Evolutionary conservation across 805 yeast genomes (phyloP), one percentile per base, ranked within the genome.

Genomic region (Tetrapisispora taiwanensis): DNA sequence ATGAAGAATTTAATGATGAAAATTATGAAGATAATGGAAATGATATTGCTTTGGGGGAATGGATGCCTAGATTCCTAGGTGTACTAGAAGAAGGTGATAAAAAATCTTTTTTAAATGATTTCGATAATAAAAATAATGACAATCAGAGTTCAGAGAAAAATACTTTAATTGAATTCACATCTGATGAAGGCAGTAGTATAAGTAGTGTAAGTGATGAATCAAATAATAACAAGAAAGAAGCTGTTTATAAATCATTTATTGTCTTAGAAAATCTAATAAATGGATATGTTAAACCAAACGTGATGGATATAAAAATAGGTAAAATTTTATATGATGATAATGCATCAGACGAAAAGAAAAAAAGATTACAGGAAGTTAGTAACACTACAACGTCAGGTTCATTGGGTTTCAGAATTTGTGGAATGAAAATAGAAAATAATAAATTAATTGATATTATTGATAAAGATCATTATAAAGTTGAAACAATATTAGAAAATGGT

Each of bases 291-390:
- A 63, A 67, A 38, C 97, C 97, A 0, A 75, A 83, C 44, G 72
- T 92, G 1, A 55, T 90, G 49, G 98, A 90, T 59, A 75, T 90
- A 39, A 90, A 90, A 59, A 68, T 90, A 3, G 98, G 98, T 0
- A 62, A 77, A 6, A 56, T 71, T 9, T 64, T 90, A 31, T 78
- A 81, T 53, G 97, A 90, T 60, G 76, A 71, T 6, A 52, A 55
- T 13, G 78, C 85, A 1, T 48, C 74, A 3, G 57, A 51, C 0
- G 95, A 78, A 26, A 90, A 92, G 55, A 69, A 63, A 14, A 63
- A 63, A 41, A 61, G 97, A 35, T 64, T 90, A 55, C 66, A 63
- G 26, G 63, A 70, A 22, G 96, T 92, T 0, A 74, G 92, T 37
- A 57, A 65, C 1, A 46, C 66, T 0, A 90, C 97, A 1, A 90